These are phyloP conservation scores for Penicillium silybi DNA, from an alignment of 495 filamentous ascomycete species.

Conservation along the genomic window DNA sequence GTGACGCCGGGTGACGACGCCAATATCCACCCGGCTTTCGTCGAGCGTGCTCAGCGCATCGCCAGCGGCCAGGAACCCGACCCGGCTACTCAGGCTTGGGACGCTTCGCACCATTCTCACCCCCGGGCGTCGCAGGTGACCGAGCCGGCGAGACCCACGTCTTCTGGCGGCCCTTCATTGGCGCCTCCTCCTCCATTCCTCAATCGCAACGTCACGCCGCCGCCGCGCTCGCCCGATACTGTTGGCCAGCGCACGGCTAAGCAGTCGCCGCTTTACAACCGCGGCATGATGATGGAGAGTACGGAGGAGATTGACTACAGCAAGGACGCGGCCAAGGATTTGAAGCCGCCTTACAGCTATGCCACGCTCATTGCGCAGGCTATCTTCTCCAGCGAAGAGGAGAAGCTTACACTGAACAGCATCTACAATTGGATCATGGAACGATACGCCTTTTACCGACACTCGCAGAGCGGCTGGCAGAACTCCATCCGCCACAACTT, in stretches of 20 bases:
- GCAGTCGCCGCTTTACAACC: constrained; percentile 56
- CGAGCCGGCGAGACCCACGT: constrained; percentile 21
- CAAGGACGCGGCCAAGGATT: constrained; percentile 72
- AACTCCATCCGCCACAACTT: constrained; percentile 97
- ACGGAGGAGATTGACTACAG: constrained; percentile 83
- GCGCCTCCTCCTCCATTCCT: constrained; percentile 68
- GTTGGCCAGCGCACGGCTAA: constrained; percentile 47
- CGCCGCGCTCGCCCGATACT: constrained; percentile 47
- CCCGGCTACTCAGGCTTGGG: constrained; percentile 27
- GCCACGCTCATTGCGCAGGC: constrained; percentile 96
- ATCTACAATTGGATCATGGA: constrained; percentile 91
- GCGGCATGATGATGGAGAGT: constrained; percentile 69
- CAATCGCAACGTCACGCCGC: constrained; percentile 64
- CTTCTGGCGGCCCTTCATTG: constrained; percentile 50
- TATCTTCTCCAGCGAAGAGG: constrained; percentile 75
- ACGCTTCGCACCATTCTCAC: constrained; percentile 39
- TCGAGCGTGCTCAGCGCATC: constrained; percentile 47
- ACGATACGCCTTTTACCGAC: constrained; percentile 85
- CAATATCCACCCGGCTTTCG: constrained; percentile 54
- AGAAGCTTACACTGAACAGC: constrained; percentile 79
- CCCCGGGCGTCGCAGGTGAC: constrained; percentile 30
- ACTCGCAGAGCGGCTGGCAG: constrained; percentile 87
- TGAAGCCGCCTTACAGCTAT: constrained; percentile 95
- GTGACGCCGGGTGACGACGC: constrained; percentile 67
- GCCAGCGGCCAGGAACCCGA: constrained; percentile 42